A percentile compares a stretch with the other conserved stretches of the same genome.
Evolutionary conservation across 108 stramenopile genomes (phyloP).

Genomic region (Cyclostephanos invisitatus): DNA sequence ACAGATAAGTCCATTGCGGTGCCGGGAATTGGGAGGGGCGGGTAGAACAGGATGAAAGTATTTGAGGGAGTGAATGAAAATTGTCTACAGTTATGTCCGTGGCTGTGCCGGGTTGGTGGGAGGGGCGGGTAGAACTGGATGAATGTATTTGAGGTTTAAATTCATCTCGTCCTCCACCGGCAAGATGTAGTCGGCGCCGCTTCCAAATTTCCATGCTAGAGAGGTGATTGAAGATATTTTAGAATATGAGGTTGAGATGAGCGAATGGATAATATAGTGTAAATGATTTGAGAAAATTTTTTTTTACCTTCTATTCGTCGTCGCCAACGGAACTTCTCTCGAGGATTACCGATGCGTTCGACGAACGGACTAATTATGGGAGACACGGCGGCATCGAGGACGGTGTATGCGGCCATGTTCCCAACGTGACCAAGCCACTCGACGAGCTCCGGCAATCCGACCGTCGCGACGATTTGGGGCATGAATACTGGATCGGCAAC

Average conservation of each 20-base stretch:
- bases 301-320: conserved; percentile 36
- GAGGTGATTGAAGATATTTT: background rate
- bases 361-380: conserved; percentile 49
- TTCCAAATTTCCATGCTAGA: conserved; percentile 78
- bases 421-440: conserved; percentile 88
- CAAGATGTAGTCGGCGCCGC: conserved; percentile 80
- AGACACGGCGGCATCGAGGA: conserved; percentile 49
- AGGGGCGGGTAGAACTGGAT: background rate
- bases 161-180: conserved; percentile 11
- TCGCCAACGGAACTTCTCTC: conserved; percentile 45
- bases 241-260: background rate
- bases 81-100: too few relatives aligned
- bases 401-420: conserved; percentile 73
- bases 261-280: background rate
- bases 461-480: conserved; percentile 77
- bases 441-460: conserved; percentile 74
- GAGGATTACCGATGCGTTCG: conserved; percentile 44
- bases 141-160: background rate
- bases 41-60: background rate
- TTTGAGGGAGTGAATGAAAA: too few relatives aligned
- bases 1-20: too few relatives aligned
- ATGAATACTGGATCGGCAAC: conserved; percentile 77
- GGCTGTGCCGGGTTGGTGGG: too few relatives aligned
- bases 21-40: too few relatives aligned
- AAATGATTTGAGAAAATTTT: background rate